Evolutionary conservation across 2,329 filamentous ascomycete species (phyloP).

Genomic region (Ramichloridium luteum): DNA sequence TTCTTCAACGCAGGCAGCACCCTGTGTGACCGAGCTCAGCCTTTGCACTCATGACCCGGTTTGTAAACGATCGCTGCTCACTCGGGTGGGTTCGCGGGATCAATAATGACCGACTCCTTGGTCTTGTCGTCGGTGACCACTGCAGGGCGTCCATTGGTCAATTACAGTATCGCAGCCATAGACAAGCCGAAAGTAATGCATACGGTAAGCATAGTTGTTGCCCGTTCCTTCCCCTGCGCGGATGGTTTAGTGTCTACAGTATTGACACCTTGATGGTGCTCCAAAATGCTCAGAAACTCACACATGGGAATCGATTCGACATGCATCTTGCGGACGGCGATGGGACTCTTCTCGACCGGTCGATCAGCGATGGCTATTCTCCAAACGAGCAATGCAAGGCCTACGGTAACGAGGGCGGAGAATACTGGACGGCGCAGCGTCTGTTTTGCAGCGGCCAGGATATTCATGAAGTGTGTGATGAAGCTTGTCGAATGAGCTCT

Average conservation of each 20-base stretch:
- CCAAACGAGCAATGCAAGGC: slow-evolving; percentile 11
- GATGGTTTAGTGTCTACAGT: slow-evolving; percentile 7
- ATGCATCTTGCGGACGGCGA: slow-evolving; percentile 59
- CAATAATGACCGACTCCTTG: slow-evolving; percentile 51
- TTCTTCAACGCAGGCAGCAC: slow-evolving; percentile 58
- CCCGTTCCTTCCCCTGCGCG: slow-evolving; percentile 57
- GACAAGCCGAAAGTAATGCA: background rate
- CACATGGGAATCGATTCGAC: slow-evolving; percentile 83
- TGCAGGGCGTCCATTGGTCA: slow-evolving; percentile 3
- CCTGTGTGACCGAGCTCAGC: slow-evolving; percentile 26
- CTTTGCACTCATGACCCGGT: background rate
- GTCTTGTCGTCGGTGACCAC: slow-evolving; percentile 39
- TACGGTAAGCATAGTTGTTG: slow-evolving; percentile 69
- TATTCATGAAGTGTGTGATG: slow-evolving; percentile 11
- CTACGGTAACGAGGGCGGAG: slow-evolving; percentile 14
- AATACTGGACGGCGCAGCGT: slow-evolving; percentile 10
- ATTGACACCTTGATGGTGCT: slow-evolving; percentile 17
- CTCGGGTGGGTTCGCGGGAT: slow-evolving; percentile 70
- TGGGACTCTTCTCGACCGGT: slow-evolving; percentile 10
- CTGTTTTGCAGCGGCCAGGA: slow-evolving; percentile 9
- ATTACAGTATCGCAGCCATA: background rate
- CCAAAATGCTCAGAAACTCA: slow-evolving; percentile 34
- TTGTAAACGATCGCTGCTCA: slow-evolving; percentile 33
- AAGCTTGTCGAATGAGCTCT: background rate
- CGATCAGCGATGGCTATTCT: slow-evolving; percentile 15